Evolutionary conservation across 306 rosid species (phyloP).

Genomic region (Quercus berberidifolia): DNA sequence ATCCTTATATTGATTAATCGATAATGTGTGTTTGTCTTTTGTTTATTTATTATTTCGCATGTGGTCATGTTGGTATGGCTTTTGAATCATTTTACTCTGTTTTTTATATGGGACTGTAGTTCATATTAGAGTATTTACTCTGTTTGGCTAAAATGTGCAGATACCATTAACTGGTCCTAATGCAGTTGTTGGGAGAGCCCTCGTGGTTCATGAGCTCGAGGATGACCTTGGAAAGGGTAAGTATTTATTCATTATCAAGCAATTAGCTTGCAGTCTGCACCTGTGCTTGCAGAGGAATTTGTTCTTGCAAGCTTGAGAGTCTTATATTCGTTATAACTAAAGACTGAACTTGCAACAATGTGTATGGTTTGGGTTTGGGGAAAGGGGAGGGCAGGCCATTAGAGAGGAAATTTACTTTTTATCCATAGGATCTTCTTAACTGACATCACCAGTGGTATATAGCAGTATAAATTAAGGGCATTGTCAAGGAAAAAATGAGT

Average conservation of each 20-base stretch:
- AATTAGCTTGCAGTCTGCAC: neutral
- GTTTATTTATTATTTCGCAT: neutral
- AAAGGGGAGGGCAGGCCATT: neutral
- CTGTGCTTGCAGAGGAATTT: constrained; percentile 10
- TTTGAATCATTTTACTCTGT: neutral
- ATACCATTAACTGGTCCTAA: constrained; percentile 71
- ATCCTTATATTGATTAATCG: neutral
- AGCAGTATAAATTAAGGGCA: neutral
- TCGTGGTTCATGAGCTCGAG: constrained; percentile 81
- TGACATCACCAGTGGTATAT: neutral
- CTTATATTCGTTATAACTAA: neutral
- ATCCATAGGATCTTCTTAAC: neutral
- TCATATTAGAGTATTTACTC: constrained; percentile 8
- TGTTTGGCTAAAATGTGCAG: constrained; percentile 33
- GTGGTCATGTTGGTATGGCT: neutral
- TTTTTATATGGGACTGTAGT: neutral
- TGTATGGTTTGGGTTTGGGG: neutral
- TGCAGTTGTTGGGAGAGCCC: constrained; percentile 80
- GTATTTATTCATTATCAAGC: constrained; percentile 11
- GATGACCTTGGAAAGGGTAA: constrained; percentile 91
- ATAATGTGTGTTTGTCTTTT: neutral
- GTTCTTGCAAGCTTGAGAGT: constrained; percentile 10
- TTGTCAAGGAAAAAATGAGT: neutral
- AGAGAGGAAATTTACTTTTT: neutral
- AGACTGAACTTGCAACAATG: neutral